These are phyloP conservation scores for Ilex asprella DNA, from an alignment of 257 asterid species.

Conservation along the genomic window DNA sequence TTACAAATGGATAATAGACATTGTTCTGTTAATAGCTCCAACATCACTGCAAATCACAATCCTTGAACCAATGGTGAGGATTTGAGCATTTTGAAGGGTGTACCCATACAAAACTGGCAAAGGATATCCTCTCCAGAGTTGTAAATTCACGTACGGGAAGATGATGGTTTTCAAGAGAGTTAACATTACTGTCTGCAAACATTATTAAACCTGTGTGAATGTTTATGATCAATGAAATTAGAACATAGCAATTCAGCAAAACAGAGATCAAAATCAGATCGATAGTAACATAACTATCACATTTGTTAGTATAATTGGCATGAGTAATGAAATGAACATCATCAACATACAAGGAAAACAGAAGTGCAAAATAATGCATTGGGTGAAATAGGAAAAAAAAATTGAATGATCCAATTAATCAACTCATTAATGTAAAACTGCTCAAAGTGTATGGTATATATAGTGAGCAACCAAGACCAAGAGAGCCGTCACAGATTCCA, in stretches of 20 bases:
- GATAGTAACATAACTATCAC: too few species aligned
- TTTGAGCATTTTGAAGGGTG: conserved; percentile 47
- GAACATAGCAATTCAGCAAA: background rate
- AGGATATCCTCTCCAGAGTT: conserved; percentile 48
- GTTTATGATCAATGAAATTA: background rate
- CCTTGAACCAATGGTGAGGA: conserved; percentile 49
- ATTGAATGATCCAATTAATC: too few species aligned
- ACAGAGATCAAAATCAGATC: background rate
- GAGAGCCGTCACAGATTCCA: too few species aligned
- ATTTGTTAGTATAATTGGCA: too few species aligned
- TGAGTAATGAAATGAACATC: too few species aligned
- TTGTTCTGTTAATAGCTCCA: conserved; percentile 22
- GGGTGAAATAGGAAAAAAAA: too few species aligned
- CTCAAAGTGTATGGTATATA: too few species aligned
- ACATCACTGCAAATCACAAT: conserved; percentile 55
- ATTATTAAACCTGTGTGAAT: background rate
- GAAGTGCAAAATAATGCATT: too few species aligned
- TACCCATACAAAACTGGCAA: conserved; percentile 66
- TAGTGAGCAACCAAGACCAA: too few species aligned
- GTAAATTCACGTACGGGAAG: conserved; percentile 59
- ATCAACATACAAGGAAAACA: too few species aligned
- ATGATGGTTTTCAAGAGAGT: conserved; percentile 50
- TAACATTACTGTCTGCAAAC: conserved; percentile 57
- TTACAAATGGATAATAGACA: conserved; percentile 6
- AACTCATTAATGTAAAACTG: too few species aligned